Evolutionary conservation across 116 monocot genomes (phyloP).

Genomic region (Dioscorea cayenensis): DNA sequence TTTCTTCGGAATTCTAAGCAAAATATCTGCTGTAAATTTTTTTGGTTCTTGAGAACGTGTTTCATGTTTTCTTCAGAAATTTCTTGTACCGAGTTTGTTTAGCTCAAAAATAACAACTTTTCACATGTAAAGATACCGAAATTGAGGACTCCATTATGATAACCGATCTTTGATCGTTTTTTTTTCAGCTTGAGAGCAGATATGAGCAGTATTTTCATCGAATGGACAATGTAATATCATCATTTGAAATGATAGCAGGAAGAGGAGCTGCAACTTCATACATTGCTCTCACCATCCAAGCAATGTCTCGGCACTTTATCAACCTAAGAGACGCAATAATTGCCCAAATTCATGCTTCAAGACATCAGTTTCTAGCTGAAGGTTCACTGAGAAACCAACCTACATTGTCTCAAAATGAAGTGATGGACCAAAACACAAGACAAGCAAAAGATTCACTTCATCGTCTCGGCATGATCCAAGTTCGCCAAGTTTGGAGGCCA

Average conservation of each 20-base stretch:
- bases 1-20: too few relatives aligned
- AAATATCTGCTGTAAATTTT: too few relatives aligned
- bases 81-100: too few relatives aligned
- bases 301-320: slow-evolving; percentile 74
- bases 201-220: slow-evolving; percentile 57
- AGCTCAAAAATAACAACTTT: too few relatives aligned
- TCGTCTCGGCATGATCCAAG: slow-evolving; percentile 24
- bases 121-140: too few relatives aligned
- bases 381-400: slow-evolving; percentile 9
- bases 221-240: slow-evolving; percentile 49
- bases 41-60: too few relatives aligned
- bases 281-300: slow-evolving; percentile 68
- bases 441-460: slow-evolving; percentile 29
- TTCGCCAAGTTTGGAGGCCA: slow-evolving; percentile 29
- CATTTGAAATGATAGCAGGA: slow-evolving; percentile 62
- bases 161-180: neutral
- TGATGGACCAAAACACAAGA: slow-evolving; percentile 3
- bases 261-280: slow-evolving; percentile 51
- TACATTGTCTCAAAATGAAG: neutral
- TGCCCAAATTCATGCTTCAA: slow-evolving; percentile 38
- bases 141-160: neutral
- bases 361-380: slow-evolving; percentile 19
- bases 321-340: slow-evolving; percentile 62
- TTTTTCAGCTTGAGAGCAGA: slow-evolving; percentile 59
- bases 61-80: too few relatives aligned